Evolutionary conservation across 2,329 filamentous ascomycete species (phyloP).

Genomic region (Fusarium sp.): DNA sequence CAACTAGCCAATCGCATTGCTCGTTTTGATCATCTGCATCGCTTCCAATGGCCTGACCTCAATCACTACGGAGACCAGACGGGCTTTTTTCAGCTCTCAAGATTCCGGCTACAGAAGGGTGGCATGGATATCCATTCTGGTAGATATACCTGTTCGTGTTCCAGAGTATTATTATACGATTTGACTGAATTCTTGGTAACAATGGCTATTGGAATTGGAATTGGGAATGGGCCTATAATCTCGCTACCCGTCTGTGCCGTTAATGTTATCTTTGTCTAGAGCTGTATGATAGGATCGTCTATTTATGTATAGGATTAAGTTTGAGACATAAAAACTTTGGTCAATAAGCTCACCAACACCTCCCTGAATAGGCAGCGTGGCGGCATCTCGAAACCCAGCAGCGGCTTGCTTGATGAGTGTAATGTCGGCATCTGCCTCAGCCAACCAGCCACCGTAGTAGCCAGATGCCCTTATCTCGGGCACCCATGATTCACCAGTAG

Average conservation of each 20-base stretch:
- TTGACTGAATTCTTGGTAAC: not conserved
- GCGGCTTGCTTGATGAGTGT: not conserved
- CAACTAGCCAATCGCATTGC: slow-evolving; percentile 10
- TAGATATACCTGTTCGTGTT: not conserved
- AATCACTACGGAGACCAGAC: slow-evolving; percentile 29
- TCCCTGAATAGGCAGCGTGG: not conserved
- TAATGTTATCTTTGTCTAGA: not conserved
- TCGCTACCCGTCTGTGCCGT: not conserved
- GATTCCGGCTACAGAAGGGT: not conserved
- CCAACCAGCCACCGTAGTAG: not conserved
- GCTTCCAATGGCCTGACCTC: slow-evolving; percentile 25
- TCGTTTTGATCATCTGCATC: slow-evolving; percentile 17
- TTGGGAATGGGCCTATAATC: not conserved
- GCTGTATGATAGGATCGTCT: not conserved
- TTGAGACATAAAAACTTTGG: not conserved
- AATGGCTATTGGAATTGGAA: not conserved
- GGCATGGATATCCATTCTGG: not conserved
- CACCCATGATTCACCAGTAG: not conserved
- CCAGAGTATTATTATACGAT: not conserved
- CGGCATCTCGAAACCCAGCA: not conserved
- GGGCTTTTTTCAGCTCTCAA: not conserved
- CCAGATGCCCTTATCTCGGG: not conserved
- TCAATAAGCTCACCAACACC: not conserved
- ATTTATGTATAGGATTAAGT: not conserved
- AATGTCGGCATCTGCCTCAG: not conserved